Base-by-base conservation (phyloP, 768 basidiomycete genomes). In the Tephrocybe rancida region DNA sequence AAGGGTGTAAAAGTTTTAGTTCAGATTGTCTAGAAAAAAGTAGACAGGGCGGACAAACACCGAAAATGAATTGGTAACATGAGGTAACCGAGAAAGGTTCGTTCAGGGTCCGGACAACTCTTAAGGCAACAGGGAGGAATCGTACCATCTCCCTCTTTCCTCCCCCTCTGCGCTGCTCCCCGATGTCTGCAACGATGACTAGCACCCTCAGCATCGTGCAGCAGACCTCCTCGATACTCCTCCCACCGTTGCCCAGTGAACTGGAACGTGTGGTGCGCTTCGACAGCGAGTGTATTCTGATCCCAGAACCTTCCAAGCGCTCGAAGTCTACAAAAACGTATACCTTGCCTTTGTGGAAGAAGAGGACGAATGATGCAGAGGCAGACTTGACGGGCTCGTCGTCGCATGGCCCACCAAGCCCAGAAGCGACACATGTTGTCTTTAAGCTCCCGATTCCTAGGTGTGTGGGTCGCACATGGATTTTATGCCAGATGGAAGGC, bases 201-300 rank as follows among this genome's bases (percentile, higher is more conserved):
- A 53, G 52, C 19, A 49, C 53, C 29, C 18, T 63, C 26, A 35
- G 41, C 21, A 49, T 52, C 16, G 14, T 47, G 21, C 53, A 56
- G 16, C 44, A 37, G 48, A 26, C 50, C 13, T 56, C 56, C 38
- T 48, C 60, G 18, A 48, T 54, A 25, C 30, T 52, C 4, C 46
- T 59, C 30, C 38, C 58, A 41, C 44, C 46, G 46, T 45, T 41
- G 8, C 47, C 44, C 3, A 18, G 47, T 45, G 50, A 55, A 26
- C 26, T 48, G 41, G 50, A 34, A 54, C 71, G 73, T 46, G 59
- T 74, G 21, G 90, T 91, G 3, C 80, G 89, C 51, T 92, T 92
- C 69, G 82, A 91, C 73, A 73, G 75, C 48, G 79, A 86, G 61
- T 91, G 90, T 54, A 73, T 88, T 3, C 78, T 92, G 61, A 91